Percentiles rank a stretch among this genome's conserved stretches.
These are phyloP conservation scores for Penicillium bialowiezense DNA, from an alignment of 495 filamentous ascomycete genomes.

Conservation along the genomic window DNA sequence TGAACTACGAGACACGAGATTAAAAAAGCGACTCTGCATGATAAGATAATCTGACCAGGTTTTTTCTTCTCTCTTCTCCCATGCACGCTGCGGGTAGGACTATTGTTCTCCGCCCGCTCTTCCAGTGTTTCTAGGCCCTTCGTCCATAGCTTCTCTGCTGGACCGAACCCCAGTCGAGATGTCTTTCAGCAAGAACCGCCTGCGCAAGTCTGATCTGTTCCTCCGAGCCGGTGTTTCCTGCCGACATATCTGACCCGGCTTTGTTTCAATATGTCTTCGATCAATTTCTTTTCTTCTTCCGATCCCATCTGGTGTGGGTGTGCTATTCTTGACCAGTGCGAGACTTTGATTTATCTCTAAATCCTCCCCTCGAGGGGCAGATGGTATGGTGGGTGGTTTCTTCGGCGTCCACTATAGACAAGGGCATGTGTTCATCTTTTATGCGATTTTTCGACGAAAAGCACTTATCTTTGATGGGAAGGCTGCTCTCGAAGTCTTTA, in stretches of 20 bases:
- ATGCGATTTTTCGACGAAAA: constrained; percentile 27
- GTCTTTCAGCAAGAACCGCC: not conserved
- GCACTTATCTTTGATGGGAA: constrained; percentile 25
- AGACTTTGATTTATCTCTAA: constrained; percentile 28
- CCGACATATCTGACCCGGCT: constrained; percentile 1
- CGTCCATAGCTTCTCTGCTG: constrained; percentile 4
- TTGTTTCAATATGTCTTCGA: constrained; percentile 23
- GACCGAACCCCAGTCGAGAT: constrained; percentile 4
- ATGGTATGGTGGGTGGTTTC: constrained; percentile 41
- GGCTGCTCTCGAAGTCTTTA: constrained; percentile 27
- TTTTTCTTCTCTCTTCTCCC: not conserved
- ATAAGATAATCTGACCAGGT: not conserved
- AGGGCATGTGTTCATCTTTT: constrained; percentile 42
- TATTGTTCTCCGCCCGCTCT: constrained; percentile 10
- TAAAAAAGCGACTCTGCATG: constrained; percentile 10
- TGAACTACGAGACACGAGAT: constrained; percentile 5
- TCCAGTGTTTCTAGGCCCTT: not conserved
- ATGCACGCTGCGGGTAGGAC: constrained; percentile 9
- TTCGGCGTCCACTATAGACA: constrained; percentile 48
- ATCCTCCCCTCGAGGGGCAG: constrained; percentile 33
- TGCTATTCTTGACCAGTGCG: constrained; percentile 33
- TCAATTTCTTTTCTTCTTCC: constrained; percentile 18
- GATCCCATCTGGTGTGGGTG: constrained; percentile 30
- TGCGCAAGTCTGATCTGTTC: constrained; percentile 8
- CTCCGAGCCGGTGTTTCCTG: constrained; percentile 18